These are phyloP conservation scores for Aeschynomene evenia DNA, from an alignment of 306 rosid species.

Conservation along the genomic window DNA sequence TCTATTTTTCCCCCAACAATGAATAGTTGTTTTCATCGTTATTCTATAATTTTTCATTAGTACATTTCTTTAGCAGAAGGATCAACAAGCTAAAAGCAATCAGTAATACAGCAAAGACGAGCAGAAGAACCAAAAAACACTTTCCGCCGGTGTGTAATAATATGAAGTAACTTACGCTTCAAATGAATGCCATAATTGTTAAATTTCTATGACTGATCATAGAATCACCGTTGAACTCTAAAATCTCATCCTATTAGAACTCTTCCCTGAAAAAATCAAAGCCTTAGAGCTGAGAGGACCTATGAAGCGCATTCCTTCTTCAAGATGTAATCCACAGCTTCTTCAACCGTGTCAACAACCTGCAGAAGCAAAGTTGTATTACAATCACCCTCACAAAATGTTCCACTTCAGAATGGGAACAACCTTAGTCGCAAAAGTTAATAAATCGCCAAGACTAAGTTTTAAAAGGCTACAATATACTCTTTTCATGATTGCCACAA, in stretches of 20 bases:
- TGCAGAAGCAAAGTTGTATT: slow-evolving; percentile 37
- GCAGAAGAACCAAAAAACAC: background rate
- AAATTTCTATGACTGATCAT: slow-evolving; percentile 4
- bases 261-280: slow-evolving; percentile 16
- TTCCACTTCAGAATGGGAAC: slow-evolving; percentile 6
- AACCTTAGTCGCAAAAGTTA: background rate
- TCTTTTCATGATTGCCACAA: background rate
- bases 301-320: slow-evolving; percentile 43
- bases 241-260: slow-evolving; percentile 4
- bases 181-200: slow-evolving; percentile 27
- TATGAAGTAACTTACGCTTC: background rate
- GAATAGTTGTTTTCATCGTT: background rate
- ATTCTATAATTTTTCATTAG: background rate
- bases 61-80: background rate
- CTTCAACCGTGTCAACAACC: slow-evolving; percentile 75
- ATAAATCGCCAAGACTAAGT: background rate
- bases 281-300: slow-evolving; percentile 8
- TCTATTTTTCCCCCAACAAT: background rate
- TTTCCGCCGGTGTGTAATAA: background rate
- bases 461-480: background rate
- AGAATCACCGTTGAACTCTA: background rate
- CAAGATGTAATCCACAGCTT: slow-evolving; percentile 63
- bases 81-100: background rate
- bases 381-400: background rate
- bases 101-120: background rate